Evolutionary conservation across 2,329 filamentous ascomycete genomes (phyloP).

Genomic region (Atkinsonella texensis): DNA sequence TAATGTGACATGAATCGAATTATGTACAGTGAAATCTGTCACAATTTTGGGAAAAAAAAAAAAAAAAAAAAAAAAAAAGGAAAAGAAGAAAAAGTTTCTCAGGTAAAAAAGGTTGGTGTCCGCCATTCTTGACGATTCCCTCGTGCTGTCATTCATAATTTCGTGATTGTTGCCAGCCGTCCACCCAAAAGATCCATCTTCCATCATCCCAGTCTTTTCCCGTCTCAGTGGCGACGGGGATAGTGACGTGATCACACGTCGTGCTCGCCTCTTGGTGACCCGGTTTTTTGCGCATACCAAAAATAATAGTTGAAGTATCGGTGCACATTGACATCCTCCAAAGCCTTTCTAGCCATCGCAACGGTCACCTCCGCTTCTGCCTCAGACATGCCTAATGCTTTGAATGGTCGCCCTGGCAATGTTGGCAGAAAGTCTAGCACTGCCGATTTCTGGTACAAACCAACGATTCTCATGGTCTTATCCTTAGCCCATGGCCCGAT

Average conservation of each 20-base stretch:
- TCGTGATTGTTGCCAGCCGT: no score
- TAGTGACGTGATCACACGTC: neutral
- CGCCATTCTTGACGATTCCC: no score
- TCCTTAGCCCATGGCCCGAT: conserved; percentile 23
- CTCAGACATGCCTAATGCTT: conserved; percentile 17
- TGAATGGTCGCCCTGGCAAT: conserved; percentile 21
- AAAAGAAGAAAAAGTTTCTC: no score
- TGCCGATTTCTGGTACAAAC: conserved; percentile 26
- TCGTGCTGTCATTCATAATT: neutral
- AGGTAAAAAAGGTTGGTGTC: no score
- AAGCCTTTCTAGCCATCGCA: conserved; percentile 13
- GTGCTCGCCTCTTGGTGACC: neutral
- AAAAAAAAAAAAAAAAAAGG: no score
- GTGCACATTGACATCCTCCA: conserved; percentile 19
- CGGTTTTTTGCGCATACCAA: conserved; percentile 24
- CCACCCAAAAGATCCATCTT: neutral
- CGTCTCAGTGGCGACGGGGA: neutral
- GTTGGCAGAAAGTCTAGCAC: conserved; percentile 24
- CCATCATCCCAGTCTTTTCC: neutral
- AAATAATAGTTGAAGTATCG: conserved; percentile 24
- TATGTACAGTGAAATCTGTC: no score
- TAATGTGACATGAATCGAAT: neutral
- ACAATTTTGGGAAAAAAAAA: no score
- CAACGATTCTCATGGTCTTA: conserved; percentile 23
- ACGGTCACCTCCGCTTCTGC: conserved; percentile 19